Evolutionary conservation across 495 filamentous ascomycete genomes (phyloP).

Genomic region (Penicillium canescens): DNA sequence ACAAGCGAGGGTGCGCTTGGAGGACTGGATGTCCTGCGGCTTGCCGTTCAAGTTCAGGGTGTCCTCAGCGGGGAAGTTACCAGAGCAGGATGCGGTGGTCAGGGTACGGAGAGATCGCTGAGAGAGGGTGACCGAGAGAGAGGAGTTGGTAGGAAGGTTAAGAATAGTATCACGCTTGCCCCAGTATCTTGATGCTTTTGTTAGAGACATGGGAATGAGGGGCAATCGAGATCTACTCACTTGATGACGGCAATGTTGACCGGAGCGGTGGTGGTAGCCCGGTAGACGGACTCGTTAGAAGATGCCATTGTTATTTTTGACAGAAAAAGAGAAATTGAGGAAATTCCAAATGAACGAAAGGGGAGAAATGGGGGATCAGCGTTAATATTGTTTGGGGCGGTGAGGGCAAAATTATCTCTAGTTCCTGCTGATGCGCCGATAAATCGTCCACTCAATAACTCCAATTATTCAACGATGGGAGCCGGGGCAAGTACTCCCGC

Average conservation of each 20-base stretch:
- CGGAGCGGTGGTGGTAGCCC: conserved; percentile 91
- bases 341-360: conserved; percentile 4
- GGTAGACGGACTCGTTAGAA: conserved; percentile 60
- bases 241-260: conserved; percentile 99
- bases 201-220: conserved; percentile 27
- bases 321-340: conserved; percentile 7
- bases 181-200: conserved; percentile 72
- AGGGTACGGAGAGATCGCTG: conserved; percentile 92
- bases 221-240: conserved; percentile 47
- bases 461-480: conserved; percentile 33
- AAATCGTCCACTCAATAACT: conserved; percentile 10
- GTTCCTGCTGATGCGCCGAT: conserved; percentile 20
- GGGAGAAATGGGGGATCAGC: conserved; percentile 16
- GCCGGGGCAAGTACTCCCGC: conserved; percentile 43
- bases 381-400: conserved; percentile 28
- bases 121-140: conserved; percentile 91
- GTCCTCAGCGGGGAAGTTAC: conserved; percentile 67
- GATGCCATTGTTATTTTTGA: conserved; percentile 45
- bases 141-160: conserved; percentile 97
- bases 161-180: conserved; percentile 90
- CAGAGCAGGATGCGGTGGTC: conserved; percentile 91
- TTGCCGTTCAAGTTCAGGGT: conserved; percentile 82
- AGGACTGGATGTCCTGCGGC: conserved; percentile 73
- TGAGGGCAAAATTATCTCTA: conserved; percentile 34
- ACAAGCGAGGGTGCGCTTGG: conserved; percentile 87